Conservation (phyloP, 768 basidiomycete species). For the Lactarius vividus region DNA sequence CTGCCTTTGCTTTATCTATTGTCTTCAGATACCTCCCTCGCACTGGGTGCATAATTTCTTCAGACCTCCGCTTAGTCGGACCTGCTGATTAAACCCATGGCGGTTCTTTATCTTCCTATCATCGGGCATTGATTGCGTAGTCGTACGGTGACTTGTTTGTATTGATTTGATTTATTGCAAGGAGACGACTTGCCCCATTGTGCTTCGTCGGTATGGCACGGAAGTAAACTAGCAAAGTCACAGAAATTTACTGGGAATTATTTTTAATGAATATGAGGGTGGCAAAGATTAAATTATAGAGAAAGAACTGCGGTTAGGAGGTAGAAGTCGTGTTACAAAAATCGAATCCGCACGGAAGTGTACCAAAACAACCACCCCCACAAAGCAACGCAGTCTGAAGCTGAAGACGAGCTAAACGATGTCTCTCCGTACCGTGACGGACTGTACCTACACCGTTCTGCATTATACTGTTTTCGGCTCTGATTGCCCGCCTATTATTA, state of each 20-base stretch:
- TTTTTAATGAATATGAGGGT: background rate
- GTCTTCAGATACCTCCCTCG: slow-evolving; percentile 2
- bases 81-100: slow-evolving; percentile 21
- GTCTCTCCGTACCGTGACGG: too few species aligned
- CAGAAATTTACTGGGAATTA: background rate
- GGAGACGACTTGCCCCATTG: background rate
- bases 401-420: too few species aligned
- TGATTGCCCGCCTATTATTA: too few species aligned
- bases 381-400: too few species aligned
- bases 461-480: too few species aligned
- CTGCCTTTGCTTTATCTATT: slow-evolving; percentile 4
- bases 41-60: slow-evolving; percentile 19
- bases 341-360: too few species aligned
- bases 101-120: slow-evolving; percentile 1
- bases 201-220: background rate
- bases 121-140: slow-evolving; percentile 22
- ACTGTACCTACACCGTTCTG: too few species aligned
- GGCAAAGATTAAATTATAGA: background rate
- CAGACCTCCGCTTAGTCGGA: background rate
- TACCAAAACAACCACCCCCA: too few species aligned
- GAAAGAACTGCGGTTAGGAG: background rate
- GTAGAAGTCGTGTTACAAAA: background rate
- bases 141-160: slow-evolving; percentile 15
- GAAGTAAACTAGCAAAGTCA: background rate
- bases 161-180: background rate